These are phyloP conservation scores for Gautieria morchelliformis DNA, from an alignment of 768 basidiomycete species.

Conservation along the genomic window DNA sequence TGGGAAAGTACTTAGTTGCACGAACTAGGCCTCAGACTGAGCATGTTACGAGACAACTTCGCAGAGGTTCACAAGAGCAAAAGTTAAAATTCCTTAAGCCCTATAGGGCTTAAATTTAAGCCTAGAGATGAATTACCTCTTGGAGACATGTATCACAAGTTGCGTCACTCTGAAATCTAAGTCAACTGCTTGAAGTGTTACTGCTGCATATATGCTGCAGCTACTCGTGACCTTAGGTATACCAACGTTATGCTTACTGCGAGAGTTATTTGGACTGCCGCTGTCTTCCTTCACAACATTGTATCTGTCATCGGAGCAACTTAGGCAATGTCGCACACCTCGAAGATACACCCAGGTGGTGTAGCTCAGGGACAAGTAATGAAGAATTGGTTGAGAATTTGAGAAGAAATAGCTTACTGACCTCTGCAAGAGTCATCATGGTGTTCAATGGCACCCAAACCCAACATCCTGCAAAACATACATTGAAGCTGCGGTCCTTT, in stretches of 20 bases:
- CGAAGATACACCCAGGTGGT: slow-evolving; percentile 49
- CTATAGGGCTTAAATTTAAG: too few species aligned
- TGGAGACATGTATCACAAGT: too few species aligned
- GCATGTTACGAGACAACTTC: too few species aligned
- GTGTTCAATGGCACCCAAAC: too few species aligned
- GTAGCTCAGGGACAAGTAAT: slow-evolving; percentile 61
- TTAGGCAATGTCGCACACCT: not conserved
- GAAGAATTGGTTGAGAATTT: slow-evolving; percentile 67
- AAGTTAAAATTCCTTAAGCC: too few species aligned
- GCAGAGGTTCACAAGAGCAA: too few species aligned
- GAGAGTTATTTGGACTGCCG: not conserved
- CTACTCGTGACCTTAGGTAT: not conserved
- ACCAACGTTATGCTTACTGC: not conserved
- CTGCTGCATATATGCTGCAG: not conserved
- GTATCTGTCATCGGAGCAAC: not conserved
- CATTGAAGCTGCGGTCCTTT: too few species aligned
- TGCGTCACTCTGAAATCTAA: too few species aligned
- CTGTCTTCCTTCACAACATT: not conserved
- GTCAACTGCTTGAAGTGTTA: too few species aligned
- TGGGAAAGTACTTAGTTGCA: too few species aligned
- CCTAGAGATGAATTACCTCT: too few species aligned
- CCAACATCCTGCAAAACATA: not conserved
- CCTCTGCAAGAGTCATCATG: slow-evolving; percentile 45
- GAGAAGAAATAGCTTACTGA: slow-evolving; percentile 40
- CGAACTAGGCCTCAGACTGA: too few species aligned